These are phyloP conservation scores for Fusarium sp. DNA, from an alignment of 2,329 filamentous ascomycete genomes.

Conservation along the genomic window DNA sequence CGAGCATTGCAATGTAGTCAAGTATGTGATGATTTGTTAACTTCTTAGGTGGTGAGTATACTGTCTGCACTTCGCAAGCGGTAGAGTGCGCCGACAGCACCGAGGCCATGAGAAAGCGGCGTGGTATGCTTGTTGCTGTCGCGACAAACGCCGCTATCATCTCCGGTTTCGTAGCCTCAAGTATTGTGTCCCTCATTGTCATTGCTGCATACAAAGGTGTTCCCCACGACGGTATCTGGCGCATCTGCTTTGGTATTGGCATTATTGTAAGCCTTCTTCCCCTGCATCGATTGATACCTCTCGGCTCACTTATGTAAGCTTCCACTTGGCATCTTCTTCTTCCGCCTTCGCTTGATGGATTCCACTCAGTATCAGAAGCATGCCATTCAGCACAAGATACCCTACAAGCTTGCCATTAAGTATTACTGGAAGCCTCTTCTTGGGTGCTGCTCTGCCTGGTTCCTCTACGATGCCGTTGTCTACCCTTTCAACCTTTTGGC, in stretches of 20 bases:
- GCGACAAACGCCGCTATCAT: background rate
- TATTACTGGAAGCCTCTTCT: background rate
- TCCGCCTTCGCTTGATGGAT: background rate
- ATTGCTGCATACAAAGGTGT: background rate
- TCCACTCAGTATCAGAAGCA: background rate
- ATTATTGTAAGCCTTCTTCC: background rate
- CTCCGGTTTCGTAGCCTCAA: background rate
- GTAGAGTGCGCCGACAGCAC: background rate
- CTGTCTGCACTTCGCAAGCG: background rate
- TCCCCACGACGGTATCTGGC: background rate
- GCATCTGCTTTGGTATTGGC: background rate
- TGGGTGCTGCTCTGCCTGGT: background rate
- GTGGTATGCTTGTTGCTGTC: conserved; percentile 1
- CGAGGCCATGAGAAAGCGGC: background rate
- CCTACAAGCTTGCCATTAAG: background rate
- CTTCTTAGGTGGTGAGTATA: background rate
- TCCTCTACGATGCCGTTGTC: background rate
- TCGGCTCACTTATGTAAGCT: background rate
- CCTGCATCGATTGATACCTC: accelerated
- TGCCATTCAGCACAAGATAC: background rate
- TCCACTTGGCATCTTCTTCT: conserved; percentile 2
- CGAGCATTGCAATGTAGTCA: background rate
- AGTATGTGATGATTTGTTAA: background rate
- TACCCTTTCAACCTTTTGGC: background rate
- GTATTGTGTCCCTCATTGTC: background rate